Evolutionary conservation across 2,329 filamentous ascomycete species (phyloP).

Genomic region (Pseudogymnoascus sp.): DNA sequence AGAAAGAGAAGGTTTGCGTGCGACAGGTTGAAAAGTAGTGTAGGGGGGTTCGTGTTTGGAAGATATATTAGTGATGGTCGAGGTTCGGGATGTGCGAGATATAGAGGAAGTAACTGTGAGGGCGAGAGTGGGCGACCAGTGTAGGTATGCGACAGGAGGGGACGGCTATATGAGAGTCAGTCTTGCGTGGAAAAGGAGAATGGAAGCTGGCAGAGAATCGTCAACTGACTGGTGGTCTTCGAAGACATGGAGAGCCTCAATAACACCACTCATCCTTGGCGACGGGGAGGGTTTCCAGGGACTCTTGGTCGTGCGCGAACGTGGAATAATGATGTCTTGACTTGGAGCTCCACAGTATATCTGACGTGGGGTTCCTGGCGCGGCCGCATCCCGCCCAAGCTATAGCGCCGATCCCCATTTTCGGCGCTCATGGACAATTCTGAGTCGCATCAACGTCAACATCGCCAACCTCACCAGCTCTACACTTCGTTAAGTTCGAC

Average conservation of each 20-base stretch:
- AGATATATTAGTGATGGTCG: slow-evolving; percentile 83
- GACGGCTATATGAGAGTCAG: slow-evolving; percentile 48
- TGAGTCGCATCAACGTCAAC: not conserved
- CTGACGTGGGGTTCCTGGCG: slow-evolving; percentile 9
- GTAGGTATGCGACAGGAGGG: slow-evolving; percentile 84
- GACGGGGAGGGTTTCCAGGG: not conserved
- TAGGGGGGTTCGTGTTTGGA: slow-evolving; percentile 71
- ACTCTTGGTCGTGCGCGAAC: slow-evolving; percentile 1
- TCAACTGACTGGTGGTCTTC: slow-evolving; percentile 78
- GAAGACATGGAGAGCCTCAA: slow-evolving; percentile 94
- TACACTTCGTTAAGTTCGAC: not conserved
- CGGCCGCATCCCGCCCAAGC: slow-evolving; percentile 7
- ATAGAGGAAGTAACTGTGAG: slow-evolving; percentile 70
- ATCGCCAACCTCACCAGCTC: not conserved
- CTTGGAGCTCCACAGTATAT: slow-evolving; percentile 8
- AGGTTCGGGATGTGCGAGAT: slow-evolving; percentile 71
- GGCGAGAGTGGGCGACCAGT: slow-evolving; percentile 71
- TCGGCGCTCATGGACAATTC: not conserved
- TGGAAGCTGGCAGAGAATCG: slow-evolving; percentile 13
- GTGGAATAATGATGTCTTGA: slow-evolving; percentile 8
- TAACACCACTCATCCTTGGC: slow-evolving; percentile 66
- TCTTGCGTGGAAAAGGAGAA: not conserved
- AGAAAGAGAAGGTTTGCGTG: slow-evolving; percentile 84
- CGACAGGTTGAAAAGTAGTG: slow-evolving; percentile 77
- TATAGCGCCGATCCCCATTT: slow-evolving; percentile 3